Conservation (phyloP, 257 asterid species). For the Solanum sejunctum region DNA sequence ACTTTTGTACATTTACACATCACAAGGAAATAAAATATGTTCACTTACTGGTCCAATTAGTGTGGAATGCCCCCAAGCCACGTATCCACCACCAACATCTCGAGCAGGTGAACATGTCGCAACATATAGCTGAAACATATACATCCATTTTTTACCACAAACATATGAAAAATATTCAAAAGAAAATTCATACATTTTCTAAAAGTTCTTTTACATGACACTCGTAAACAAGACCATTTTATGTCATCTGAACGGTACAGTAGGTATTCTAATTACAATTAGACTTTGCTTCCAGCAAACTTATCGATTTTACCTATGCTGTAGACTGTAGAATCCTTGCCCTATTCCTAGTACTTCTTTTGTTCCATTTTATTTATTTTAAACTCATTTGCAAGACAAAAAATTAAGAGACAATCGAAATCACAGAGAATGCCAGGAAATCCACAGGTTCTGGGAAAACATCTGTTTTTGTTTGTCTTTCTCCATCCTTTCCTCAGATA, state of each 20-base stretch:
- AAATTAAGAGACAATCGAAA: neutral
- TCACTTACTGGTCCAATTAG: conserved; percentile 87
- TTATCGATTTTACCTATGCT: neutral
- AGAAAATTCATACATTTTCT: neutral
- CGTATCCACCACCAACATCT: conserved; percentile 62
- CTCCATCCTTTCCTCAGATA: neutral
- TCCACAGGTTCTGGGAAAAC: neutral
- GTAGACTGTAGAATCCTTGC: neutral
- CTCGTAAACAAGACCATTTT: neutral
- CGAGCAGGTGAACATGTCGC: conserved; percentile 99
- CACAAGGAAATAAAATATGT: neutral
- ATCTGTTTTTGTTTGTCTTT: neutral
- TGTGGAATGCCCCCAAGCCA: conserved; percentile 98
- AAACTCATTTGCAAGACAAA: neutral
- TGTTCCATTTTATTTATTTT: neutral
- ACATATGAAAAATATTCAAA: neutral
- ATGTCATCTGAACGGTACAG: neutral
- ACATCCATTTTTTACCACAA: neutral
- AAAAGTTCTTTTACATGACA: neutral
- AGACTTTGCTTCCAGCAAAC: neutral
- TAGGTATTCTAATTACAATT: neutral
- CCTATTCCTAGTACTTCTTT: neutral
- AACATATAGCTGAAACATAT: conserved; percentile 53
- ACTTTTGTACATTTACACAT: neutral
- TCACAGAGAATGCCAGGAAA: neutral